A percentile compares a stretch with the other conserved stretches of the same genome.
These are phyloP conservation scores for Entamoeba dispar DNA, from an alignment of 208 protist genomes.

Conservation along the genomic window DNA sequence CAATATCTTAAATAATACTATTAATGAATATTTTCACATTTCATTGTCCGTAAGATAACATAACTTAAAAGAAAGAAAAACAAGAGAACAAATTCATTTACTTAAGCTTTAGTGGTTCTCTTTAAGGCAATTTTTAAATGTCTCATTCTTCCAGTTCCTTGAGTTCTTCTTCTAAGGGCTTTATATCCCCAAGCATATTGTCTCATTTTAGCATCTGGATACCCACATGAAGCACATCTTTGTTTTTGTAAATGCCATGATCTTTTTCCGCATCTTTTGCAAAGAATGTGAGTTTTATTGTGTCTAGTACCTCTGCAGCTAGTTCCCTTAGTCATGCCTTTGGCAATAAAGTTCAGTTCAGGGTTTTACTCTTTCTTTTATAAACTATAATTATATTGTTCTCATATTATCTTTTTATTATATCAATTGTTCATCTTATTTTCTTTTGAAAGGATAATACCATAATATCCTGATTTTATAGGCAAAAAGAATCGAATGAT, in stretches of 20 bases:
- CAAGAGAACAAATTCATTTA: too few relatives aligned
- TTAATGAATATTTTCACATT: too few relatives aligned
- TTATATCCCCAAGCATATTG: conserved; percentile 80
- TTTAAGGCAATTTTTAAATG: conserved; percentile 58
- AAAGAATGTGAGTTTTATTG: conserved; percentile 78
- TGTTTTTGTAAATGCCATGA: conserved; percentile 88
- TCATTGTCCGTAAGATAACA: too few relatives aligned
- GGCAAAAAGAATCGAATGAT: too few relatives aligned
- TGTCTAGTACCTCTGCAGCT: conserved; percentile 50
- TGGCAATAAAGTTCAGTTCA: background rate
- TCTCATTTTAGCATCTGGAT: conserved; percentile 71
- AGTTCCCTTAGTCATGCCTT: conserved; percentile 50
- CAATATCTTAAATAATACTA: too few relatives aligned
- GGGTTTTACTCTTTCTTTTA: too few relatives aligned
- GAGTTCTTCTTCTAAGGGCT: conserved; percentile 80
- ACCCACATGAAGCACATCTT: conserved; percentile 83
- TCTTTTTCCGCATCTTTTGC: conserved; percentile 76
- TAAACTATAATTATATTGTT: too few relatives aligned
- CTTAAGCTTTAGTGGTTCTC: background rate
- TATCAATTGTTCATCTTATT: too few relatives aligned
- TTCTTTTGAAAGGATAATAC: too few relatives aligned
- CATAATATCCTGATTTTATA: too few relatives aligned
- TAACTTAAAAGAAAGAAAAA: too few relatives aligned
- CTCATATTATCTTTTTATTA: too few relatives aligned
- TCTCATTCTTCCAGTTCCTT: conserved; percentile 84